Conservation (phyloP, 2,329 filamentous ascomycete species). For the Aspergillus ochraceus region DNA sequence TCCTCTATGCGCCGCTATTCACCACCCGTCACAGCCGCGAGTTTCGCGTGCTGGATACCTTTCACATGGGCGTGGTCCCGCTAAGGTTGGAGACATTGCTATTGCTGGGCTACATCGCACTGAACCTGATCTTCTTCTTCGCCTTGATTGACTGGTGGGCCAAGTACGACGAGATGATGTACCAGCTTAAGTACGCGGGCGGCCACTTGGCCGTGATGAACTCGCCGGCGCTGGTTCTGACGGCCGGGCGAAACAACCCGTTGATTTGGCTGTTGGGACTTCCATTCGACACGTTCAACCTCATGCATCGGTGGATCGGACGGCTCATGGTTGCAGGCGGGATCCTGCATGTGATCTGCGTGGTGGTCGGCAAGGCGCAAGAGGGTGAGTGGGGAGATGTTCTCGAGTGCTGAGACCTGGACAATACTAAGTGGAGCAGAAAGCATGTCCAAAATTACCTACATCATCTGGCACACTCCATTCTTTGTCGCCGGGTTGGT, state of each 20-base stretch:
- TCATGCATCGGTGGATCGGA: conserved; percentile 79
- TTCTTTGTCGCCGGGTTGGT: conserved; percentile 33
- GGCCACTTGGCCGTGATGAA: conserved; percentile 83
- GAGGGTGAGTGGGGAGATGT: conserved; percentile 17
- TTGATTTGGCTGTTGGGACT: conserved; percentile 76
- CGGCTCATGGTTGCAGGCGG: conserved; percentile 68
- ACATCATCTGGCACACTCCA: conserved; percentile 27
- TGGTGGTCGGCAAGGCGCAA: conserved; percentile 23
- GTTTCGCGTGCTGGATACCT: conserved; percentile 61
- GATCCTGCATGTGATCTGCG: conserved; percentile 61
- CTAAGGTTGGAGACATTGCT: conserved; percentile 72
- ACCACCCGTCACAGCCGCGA: conserved; percentile 72
- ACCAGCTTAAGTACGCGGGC: conserved; percentile 70
- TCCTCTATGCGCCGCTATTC: conserved; percentile 63
- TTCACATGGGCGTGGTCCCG: conserved; percentile 72
- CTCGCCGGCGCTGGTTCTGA: conserved; percentile 80
- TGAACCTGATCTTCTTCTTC: conserved; percentile 71
- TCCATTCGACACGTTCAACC: conserved; percentile 92
- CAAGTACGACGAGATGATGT: conserved; percentile 30
- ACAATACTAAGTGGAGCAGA: conserved; percentile 4
- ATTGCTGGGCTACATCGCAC: conserved; percentile 62
- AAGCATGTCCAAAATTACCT: conserved; percentile 53
- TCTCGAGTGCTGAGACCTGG: neutral
- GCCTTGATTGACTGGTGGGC: conserved; percentile 35
- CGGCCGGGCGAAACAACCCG: conserved; percentile 89